Percentiles rank a stretch among this genome's conserved stretches.
Evolutionary conservation across 306 rosid species (phyloP).

Genomic region (Oxytropis ochrocephala): DNA sequence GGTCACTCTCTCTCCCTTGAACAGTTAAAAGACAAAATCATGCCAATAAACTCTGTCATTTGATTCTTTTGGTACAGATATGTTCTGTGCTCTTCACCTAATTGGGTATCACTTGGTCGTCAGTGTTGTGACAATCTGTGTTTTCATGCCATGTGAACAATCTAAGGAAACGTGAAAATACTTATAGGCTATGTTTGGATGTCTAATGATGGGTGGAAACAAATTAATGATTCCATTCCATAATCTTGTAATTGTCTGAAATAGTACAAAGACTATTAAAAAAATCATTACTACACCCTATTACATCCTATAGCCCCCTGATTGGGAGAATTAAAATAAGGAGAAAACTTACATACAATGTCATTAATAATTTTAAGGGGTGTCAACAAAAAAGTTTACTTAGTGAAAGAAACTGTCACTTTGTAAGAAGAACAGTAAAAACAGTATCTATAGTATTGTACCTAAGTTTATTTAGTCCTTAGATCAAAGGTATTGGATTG

Average conservation of each 20-base stretch:
- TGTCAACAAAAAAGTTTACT: no score
- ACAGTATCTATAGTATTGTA: no score
- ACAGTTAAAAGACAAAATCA: slow-evolving; percentile 4
- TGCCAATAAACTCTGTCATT: not conserved
- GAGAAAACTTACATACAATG: no score
- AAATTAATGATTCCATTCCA: not conserved
- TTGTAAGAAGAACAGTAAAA: no score
- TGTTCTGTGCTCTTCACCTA: not conserved
- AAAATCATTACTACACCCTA: not conserved
- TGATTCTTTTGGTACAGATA: not conserved
- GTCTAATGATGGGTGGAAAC: not conserved
- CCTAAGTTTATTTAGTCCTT: no score
- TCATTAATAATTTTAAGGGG: no score
- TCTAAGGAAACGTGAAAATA: not conserved
- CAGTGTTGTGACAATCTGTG: not conserved
- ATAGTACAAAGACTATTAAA: not conserved
- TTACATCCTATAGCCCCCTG: not conserved
- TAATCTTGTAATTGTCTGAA: not conserved
- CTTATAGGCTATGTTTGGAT: not conserved
- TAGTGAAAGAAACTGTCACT: no score
- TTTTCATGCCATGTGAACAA: slow-evolving; percentile 3
- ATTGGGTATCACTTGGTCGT: slow-evolving; percentile 1
- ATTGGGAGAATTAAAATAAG: not conserved
- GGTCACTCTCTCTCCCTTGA: slow-evolving; percentile 38
- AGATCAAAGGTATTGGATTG: not conserved